Conservation (phyloP, 768 basidiomycete species). For the Trametes elegans region DNA sequence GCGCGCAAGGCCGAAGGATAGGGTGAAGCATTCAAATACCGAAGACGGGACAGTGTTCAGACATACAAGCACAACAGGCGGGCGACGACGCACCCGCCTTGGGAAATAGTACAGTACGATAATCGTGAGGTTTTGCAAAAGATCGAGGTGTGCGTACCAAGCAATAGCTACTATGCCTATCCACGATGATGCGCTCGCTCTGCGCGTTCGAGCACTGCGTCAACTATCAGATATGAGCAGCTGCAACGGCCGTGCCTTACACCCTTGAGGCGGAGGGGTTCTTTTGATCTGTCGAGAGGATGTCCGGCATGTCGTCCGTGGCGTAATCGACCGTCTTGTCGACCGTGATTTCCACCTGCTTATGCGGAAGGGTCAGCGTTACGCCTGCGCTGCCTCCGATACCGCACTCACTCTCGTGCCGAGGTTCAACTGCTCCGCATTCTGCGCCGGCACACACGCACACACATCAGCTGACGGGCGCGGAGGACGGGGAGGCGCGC, state of each 20-base stretch:
- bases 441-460: slow-evolving; percentile 6
- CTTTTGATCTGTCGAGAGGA: slow-evolving; percentile 6
- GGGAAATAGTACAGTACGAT: neutral
- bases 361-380: slow-evolving; percentile 5
- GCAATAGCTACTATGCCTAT: neutral
- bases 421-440: slow-evolving; percentile 14
- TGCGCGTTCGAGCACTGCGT: neutral
- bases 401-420: slow-evolving; percentile 15
- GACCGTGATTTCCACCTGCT: slow-evolving; percentile 27
- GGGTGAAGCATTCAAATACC: no score
- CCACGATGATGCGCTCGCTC: neutral
- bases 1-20: no score
- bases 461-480: slow-evolving; percentile 9
- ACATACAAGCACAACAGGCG: neutral
- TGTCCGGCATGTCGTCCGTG: slow-evolving; percentile 20
- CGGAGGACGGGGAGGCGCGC: neutral
- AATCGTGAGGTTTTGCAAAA: neutral
- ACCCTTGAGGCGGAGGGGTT: neutral
- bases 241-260: neutral
- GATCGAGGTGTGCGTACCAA: neutral
- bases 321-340: slow-evolving; percentile 28
- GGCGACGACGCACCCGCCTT: neutral
- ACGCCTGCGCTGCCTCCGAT: neutral
- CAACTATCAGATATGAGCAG: neutral
- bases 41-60: neutral